Evolutionary conservation across 108 stramenopile genomes (phyloP).

Genomic region (Cyclotella distinguenda): DNA sequence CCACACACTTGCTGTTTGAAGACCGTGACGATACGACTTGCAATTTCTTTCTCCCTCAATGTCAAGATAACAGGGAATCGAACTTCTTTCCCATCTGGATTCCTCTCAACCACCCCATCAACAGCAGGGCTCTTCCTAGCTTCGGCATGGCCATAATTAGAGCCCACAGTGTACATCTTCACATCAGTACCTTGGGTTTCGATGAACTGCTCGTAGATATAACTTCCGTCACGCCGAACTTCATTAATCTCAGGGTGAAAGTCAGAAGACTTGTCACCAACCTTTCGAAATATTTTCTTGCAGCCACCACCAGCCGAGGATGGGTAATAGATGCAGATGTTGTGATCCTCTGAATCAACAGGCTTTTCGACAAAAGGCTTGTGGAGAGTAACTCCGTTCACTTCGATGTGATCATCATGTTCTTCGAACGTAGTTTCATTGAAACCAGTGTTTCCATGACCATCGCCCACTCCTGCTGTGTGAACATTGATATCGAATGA

Average conservation of each 20-base stretch:
- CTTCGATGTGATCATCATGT: constrained; percentile 93
- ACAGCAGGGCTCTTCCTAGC: constrained; percentile 95
- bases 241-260: constrained; percentile 94
- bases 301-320: constrained; percentile 95
- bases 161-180: constrained; percentile 97
- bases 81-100: constrained; percentile 94
- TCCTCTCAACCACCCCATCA: constrained; percentile 96
- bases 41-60: constrained; percentile 94
- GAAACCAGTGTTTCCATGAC: constrained; percentile 37
- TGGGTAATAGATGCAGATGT: constrained; percentile 95
- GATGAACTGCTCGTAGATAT: constrained; percentile 97
- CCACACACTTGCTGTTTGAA: constrained; percentile 98
- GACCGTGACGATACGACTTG: constrained; percentile 80
- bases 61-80: constrained; percentile 96
- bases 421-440: constrained; percentile 68
- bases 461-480: constrained; percentile 51
- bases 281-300: constrained; percentile 97
- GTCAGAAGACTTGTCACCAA: constrained; percentile 83
- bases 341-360: constrained; percentile 98
- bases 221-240: constrained; percentile 90
- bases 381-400: constrained; percentile 90
- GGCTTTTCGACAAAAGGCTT: constrained; percentile 99
- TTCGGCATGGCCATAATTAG: constrained; percentile 98
- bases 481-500: neutral
- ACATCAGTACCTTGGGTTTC: constrained; percentile 98